Conservation (phyloP, 148 eudicot genomes). For the Suaeda aralocaspica region DNA sequence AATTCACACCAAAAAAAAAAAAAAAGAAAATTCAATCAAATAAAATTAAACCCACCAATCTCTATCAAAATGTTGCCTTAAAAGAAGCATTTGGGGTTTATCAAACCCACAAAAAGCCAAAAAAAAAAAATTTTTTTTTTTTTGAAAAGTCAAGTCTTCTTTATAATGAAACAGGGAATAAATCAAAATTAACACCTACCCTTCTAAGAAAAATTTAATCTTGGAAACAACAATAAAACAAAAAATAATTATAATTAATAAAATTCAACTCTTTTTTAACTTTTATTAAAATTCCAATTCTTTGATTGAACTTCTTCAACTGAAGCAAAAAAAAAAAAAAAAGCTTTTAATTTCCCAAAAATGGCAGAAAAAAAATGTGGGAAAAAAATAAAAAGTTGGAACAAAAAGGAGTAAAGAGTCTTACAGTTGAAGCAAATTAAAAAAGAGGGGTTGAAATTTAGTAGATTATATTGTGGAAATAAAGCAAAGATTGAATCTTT, state of each 20-base stretch:
- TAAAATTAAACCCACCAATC: conserved; percentile 5
- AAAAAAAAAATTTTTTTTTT: not conserved
- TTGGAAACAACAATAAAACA: conserved; percentile 10
- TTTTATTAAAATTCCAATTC: not conserved
- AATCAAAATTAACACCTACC: conserved; percentile 13
- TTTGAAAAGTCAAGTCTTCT: conserved; percentile 18
- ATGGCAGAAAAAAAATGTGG: conserved; percentile 16
- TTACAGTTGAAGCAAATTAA: conserved; percentile 25
- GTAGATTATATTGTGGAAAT: not conserved
- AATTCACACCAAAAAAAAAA: not conserved
- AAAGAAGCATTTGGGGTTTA: conserved; percentile 11
- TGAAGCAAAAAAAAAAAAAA: too few relatives aligned
- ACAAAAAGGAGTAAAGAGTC: conserved; percentile 12
- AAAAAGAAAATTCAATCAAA: too few relatives aligned
- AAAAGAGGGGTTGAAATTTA: not conserved
- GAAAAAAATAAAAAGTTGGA: conserved; percentile 17
- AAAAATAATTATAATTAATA: not conserved
- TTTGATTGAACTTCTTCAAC: conserved; percentile 21
- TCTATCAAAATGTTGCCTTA: conserved; percentile 3
- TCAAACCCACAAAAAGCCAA: conserved; percentile 10
- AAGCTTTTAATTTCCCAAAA: conserved; percentile 24
- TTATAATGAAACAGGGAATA: conserved; percentile 19
- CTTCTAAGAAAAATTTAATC: conserved; percentile 10
- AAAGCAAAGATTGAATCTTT: conserved; percentile 18
- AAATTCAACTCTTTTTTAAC: conserved; percentile 1